Evolutionary conservation across 352 stramenopile genomes (phyloP).

Genomic region (Phytophthora litchii): DNA sequence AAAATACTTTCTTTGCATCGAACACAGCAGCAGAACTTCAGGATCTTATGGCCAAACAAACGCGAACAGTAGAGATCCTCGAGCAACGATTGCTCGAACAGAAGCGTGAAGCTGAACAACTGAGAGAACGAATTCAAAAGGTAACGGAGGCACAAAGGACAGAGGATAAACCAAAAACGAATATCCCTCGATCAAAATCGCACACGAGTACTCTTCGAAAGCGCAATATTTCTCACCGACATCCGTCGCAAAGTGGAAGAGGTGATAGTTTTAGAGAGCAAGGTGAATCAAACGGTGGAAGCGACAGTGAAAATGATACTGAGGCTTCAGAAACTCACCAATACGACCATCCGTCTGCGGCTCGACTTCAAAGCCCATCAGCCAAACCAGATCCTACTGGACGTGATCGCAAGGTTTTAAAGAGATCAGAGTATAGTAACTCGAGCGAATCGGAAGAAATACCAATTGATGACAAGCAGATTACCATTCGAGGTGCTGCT

Average conservation of each 20-base stretch:
- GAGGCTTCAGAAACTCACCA: constrained; percentile 37
- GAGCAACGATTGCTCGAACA: constrained; percentile 70
- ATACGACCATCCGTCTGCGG: constrained; percentile 22
- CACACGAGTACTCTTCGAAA: constrained; percentile 29
- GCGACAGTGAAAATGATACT: constrained; percentile 58
- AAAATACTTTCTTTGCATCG: constrained; percentile 72
- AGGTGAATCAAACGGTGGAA: constrained; percentile 33
- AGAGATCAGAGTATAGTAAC: constrained; percentile 26
- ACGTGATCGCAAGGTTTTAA: constrained; percentile 6
- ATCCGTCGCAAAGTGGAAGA: constrained; percentile 10
- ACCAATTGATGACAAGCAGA: constrained; percentile 13
- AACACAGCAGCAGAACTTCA: constrained; percentile 66
- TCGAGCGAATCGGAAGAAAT: constrained; percentile 17
- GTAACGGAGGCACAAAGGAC: constrained; percentile 11
- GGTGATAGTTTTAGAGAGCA: constrained; percentile 16
- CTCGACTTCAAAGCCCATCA: constrained; percentile 8
- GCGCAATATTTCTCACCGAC: constrained; percentile 11
- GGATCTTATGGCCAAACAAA: constrained; percentile 63
- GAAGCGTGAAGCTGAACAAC: constrained; percentile 51
- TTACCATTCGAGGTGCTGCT: constrained; percentile 12
- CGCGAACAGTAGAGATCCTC: constrained; percentile 50
- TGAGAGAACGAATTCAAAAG: constrained; percentile 53
- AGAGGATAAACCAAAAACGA: constrained; percentile 8
- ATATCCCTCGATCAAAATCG: constrained; percentile 37
- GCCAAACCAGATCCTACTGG: constrained; percentile 1